Evolutionary conservation across 2,329 filamentous ascomycete genomes (phyloP).

Genomic region (Akanthomyces lecanii): DNA sequence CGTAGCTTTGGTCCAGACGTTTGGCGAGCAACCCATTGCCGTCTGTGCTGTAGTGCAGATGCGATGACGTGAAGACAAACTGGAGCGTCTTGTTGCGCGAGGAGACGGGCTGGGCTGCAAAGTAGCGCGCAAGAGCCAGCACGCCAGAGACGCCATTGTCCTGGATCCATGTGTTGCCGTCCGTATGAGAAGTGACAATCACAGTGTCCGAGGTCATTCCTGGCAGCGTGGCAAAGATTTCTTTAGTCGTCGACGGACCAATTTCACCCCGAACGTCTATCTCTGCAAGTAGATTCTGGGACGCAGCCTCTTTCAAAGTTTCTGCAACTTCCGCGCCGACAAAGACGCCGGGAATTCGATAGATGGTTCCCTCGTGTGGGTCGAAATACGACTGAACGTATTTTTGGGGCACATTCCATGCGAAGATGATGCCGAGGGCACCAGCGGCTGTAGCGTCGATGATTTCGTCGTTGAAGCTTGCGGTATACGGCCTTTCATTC

Average conservation of each 20-base stretch:
- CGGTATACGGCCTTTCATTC: neutral
- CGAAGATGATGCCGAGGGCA: neutral
- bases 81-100: constrained; percentile 8
- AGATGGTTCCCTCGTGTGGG: neutral
- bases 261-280: neutral
- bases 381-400: neutral
- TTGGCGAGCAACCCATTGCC: neutral
- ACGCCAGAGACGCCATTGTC: constrained; percentile 7
- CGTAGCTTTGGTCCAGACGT: neutral
- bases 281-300: neutral
- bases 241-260: neutral
- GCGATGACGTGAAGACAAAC: constrained; percentile 2
- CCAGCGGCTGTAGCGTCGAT: neutral
- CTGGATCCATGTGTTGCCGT: constrained; percentile 8
- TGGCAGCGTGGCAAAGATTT: neutral
- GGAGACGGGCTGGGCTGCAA: neutral
- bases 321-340: neutral
- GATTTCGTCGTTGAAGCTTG: neutral
- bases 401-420: neutral
- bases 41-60: constrained; percentile 6
- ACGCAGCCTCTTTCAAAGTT: neutral
- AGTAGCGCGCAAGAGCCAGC: constrained; percentile 2
- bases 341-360: constrained; percentile 2
- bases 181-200: neutral
- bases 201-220: neutral